Evolutionary conservation across 768 basidiomycete species (phyloP).

Genomic region (Grammothele lineata): DNA sequence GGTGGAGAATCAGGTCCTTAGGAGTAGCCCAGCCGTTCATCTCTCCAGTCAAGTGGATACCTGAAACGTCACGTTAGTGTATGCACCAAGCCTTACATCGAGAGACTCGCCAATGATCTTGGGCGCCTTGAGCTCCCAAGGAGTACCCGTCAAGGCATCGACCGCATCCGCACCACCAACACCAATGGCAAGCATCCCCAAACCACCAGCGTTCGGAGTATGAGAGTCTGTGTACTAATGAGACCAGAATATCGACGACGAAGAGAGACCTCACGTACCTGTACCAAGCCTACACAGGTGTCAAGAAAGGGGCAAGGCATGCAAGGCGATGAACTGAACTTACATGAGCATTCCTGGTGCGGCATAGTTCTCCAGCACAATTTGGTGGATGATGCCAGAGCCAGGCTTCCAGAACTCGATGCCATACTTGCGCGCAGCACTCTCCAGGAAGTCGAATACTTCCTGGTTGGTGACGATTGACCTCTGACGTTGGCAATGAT

Average conservation of each 20-base stretch:
- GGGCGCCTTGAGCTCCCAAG: slow-evolving; percentile 96
- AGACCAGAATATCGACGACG: not conserved
- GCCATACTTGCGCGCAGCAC: slow-evolving; percentile 84
- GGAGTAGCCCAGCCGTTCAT: slow-evolving; percentile 90
- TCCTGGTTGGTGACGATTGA: slow-evolving; percentile 90
- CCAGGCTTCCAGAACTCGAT: slow-evolving; percentile 99
- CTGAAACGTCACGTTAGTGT: slow-evolving; percentile 48
- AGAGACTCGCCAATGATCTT: slow-evolving; percentile 78
- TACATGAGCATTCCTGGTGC: slow-evolving; percentile 93
- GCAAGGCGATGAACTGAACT: slow-evolving; percentile 20
- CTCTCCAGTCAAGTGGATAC: slow-evolving; percentile 84
- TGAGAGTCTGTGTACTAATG: slow-evolving; percentile 68
- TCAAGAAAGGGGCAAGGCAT: slow-evolving; percentile 6
- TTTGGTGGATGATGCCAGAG: slow-evolving; percentile 94
- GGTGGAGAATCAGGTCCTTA: slow-evolving; percentile 92
- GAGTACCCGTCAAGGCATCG: slow-evolving; percentile 96
- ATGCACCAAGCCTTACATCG: slow-evolving; percentile 34
- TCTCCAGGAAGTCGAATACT: slow-evolving; percentile 96
- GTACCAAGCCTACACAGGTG: slow-evolving; percentile 64
- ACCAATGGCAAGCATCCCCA: slow-evolving; percentile 95
- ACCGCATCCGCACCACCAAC: slow-evolving; percentile 99
- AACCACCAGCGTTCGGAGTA: slow-evolving; percentile 96
- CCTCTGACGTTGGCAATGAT: slow-evolving; percentile 49
- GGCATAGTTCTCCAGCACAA: slow-evolving; percentile 96
- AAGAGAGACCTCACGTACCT: no score